A percentile compares a stretch with the other conserved stretches of the same genome.
Evolutionary conservation across 768 basidiomycete genomes (phyloP).

Genomic region (Baorangia bicolor): DNA sequence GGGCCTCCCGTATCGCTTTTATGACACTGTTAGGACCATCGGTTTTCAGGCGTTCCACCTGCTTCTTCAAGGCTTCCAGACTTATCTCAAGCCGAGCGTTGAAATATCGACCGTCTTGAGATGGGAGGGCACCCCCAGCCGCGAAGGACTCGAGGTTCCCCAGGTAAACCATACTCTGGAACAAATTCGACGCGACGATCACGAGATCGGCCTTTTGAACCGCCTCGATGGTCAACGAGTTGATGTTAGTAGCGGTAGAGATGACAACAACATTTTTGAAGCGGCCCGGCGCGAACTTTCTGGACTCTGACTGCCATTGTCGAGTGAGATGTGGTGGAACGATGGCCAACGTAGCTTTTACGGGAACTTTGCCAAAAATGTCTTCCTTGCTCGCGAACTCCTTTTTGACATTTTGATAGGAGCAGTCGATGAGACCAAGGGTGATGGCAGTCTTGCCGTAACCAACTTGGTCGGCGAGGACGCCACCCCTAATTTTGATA

Average conservation of each 20-base stretch:
- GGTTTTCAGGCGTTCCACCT: constrained; percentile 66
- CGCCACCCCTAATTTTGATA: constrained; percentile 78
- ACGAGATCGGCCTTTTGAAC: constrained; percentile 83
- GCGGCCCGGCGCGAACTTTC: constrained; percentile 64
- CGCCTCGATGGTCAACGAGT: constrained; percentile 67
- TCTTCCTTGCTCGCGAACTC: constrained; percentile 54
- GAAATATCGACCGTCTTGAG: constrained; percentile 87
- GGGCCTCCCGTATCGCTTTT: constrained; percentile 61
- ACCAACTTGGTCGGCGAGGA: constrained; percentile 93
- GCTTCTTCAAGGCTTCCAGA: constrained; percentile 54
- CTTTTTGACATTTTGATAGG: constrained; percentile 50
- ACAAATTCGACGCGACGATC: constrained; percentile 83
- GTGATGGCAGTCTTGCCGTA: constrained; percentile 98
- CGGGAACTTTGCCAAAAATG: constrained; percentile 62
- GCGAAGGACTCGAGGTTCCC: constrained; percentile 73
- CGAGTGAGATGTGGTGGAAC: constrained; percentile 89
- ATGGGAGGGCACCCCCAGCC: constrained; percentile 65
- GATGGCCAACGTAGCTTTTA: constrained; percentile 78
- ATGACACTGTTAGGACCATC: constrained; percentile 63
- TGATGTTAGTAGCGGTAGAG: constrained; percentile 67
- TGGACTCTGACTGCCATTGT: constrained; percentile 87
- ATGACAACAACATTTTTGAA: constrained; percentile 58
- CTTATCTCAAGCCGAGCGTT: constrained; percentile 72
- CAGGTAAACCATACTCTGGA: constrained; percentile 73
- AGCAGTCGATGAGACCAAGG: constrained; percentile 81